Percentiles rank a stretch among this genome's conserved stretches.
Conservation (phyloP, 495 filamentous ascomycete genomes). For the Annulohypoxylon moriforme region DNA sequence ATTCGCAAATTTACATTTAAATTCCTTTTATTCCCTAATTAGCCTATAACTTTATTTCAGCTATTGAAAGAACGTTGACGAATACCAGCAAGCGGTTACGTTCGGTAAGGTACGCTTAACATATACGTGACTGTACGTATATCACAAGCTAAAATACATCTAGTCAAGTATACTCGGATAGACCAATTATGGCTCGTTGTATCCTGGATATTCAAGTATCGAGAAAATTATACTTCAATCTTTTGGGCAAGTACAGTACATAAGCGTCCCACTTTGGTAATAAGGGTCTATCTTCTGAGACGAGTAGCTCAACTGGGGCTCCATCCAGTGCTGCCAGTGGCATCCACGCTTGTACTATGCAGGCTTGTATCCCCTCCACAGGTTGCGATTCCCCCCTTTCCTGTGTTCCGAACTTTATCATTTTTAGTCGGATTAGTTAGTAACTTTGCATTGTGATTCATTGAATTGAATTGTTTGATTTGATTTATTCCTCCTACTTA, state of each 20-base stretch:
- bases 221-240: background rate
- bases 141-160: background rate
- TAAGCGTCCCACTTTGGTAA: conserved; percentile 15
- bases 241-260: background rate
- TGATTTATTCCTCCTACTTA: background rate
- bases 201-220: background rate
- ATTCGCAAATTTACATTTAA: background rate
- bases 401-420: conserved; percentile 24
- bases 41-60: background rate
- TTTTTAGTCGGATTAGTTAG: background rate
- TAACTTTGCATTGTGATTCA: conserved; percentile 8
- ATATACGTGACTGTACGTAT: background rate
- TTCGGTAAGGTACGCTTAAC: background rate
- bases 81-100: background rate
- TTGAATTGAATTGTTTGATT: conserved; percentile 7
- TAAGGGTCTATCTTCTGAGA: conserved; percentile 21
- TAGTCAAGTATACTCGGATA: background rate
- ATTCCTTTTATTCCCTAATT: background rate
- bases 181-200: background rate
- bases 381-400: conserved; percentile 24
- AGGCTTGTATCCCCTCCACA: conserved; percentile 17
- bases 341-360: conserved; percentile 1
- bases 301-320: conserved; percentile 11
- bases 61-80: background rate
- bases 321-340: background rate